Evolutionary conservation across 169 alveolate genomes (phyloP).

Genomic region (Toxoplasma gondii): DNA sequence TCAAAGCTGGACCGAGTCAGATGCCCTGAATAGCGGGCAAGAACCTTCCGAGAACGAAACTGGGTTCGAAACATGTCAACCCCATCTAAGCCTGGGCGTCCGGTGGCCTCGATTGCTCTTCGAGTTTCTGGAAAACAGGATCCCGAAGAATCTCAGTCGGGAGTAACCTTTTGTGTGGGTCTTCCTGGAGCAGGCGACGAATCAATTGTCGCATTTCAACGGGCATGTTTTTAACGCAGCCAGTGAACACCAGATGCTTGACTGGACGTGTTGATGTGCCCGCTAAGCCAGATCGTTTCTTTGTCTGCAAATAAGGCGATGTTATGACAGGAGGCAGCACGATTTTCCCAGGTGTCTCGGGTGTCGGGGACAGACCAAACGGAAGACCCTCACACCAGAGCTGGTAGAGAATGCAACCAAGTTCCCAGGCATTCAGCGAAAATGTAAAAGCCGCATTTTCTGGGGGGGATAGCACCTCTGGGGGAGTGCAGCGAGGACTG

Average conservation of each 20-base stretch:
- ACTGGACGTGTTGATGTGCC: too few species aligned
- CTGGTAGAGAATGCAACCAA: background rate
- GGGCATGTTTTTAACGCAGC: background rate
- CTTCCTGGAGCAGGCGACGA: background rate
- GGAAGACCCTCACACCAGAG: background rate
- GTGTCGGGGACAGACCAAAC: background rate
- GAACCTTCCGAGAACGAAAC: background rate
- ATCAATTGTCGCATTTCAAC: background rate
- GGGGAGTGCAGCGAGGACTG: background rate
- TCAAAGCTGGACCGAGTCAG: too few species aligned
- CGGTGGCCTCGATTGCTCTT: background rate
- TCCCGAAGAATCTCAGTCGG: background rate
- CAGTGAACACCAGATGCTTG: background rate
- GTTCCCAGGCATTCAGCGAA: constrained; percentile 4
- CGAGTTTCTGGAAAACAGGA: background rate
- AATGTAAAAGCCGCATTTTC: background rate
- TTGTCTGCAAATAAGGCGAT: too few species aligned
- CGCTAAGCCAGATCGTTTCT: too few species aligned
- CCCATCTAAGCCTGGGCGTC: background rate
- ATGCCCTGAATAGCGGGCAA: too few species aligned
- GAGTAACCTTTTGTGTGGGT: background rate
- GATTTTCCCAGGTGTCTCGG: too few species aligned
- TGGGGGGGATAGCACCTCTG: background rate
- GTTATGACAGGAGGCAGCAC: too few species aligned
- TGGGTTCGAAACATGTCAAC: background rate